Conservation (phyloP, 2,329 filamentous ascomycete species). For the Colletotrichum liaoningense region DNA sequence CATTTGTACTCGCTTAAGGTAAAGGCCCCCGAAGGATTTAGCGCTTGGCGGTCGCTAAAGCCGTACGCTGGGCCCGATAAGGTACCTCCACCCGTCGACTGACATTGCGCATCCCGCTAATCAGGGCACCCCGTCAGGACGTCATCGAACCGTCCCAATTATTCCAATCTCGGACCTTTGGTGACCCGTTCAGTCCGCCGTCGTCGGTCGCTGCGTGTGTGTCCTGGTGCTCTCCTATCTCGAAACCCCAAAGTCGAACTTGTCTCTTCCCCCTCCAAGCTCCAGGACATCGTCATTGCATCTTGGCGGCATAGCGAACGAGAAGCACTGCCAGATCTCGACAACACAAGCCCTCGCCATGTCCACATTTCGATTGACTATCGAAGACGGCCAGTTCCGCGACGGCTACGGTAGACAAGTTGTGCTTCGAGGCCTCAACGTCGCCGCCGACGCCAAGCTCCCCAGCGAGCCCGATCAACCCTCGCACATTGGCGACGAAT, state of each 20-base stretch:
- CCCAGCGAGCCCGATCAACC: slow-evolving; percentile 84
- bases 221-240: slow-evolving; percentile 23
- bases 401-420: slow-evolving; percentile 87
- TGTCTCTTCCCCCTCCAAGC: not conserved
- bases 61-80: slow-evolving; percentile 15
- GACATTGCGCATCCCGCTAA: slow-evolving; percentile 22
- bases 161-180: slow-evolving; percentile 31
- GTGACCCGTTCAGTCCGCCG: slow-evolving; percentile 28
- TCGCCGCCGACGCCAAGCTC: slow-evolving; percentile 90
- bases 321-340: not conserved
- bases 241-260: not conserved
- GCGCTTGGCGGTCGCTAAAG: slow-evolving; percentile 30
- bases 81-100: slow-evolving; percentile 8
- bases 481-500: slow-evolving; percentile 80
- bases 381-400: slow-evolving; percentile 87
- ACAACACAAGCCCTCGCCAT: slow-evolving; percentile 57
- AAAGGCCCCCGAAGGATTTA: slow-evolving; percentile 11
- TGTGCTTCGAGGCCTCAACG: slow-evolving; percentile 91
- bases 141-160: slow-evolving; percentile 34
- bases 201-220: not conserved
- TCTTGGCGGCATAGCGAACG: not conserved
- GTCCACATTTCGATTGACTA: slow-evolving; percentile 80
- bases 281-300: not conserved
- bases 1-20: not conserved
- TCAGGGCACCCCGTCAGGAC: slow-evolving; percentile 26